phyloP scores from a whole-genome alignment of 352 stramenopile genomes.

The Pythium aristosporum region DNA sequence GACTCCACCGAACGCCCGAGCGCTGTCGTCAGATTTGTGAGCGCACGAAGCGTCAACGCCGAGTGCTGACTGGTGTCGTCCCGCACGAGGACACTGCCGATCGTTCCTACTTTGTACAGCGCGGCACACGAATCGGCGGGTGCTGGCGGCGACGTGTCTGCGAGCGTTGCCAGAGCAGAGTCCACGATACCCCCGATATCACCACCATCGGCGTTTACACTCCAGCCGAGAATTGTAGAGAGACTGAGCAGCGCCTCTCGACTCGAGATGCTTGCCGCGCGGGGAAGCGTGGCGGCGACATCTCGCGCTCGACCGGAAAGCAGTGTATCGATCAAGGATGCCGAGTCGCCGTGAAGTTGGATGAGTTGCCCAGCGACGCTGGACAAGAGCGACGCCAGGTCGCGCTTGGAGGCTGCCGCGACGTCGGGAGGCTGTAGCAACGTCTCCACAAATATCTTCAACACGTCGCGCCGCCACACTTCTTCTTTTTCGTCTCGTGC shows the following conservation, averaged over 20 bases:
- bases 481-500: slow-evolving; percentile 28
- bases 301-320: slow-evolving; percentile 1
- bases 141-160: not conserved
- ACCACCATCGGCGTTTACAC: slow-evolving; percentile 4
- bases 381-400: slow-evolving; percentile 8
- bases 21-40: not conserved
- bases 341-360: slow-evolving; percentile 15
- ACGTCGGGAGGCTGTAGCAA: slow-evolving; percentile 26
- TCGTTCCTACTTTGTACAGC: slow-evolving; percentile 14
- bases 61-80: not conserved
- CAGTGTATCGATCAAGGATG: slow-evolving; percentile 1
- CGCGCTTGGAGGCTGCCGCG: slow-evolving; percentile 4
- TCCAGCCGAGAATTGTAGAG: slow-evolving; percentile 20
- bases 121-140: slow-evolving; percentile 1
- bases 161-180: not conserved
- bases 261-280: not conserved
- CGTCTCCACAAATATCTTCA: slow-evolving; percentile 54
- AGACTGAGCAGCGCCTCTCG: slow-evolving; percentile 5
- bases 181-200: not conserved
- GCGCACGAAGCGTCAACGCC: not conserved
- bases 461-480: slow-evolving; percentile 22
- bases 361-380: slow-evolving; percentile 15
- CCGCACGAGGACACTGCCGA: not conserved
- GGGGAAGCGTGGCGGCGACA: slow-evolving; percentile 8
- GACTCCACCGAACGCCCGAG: not conserved